phyloP scores from a whole-genome alignment of 2,329 filamentous ascomycete species.

The Pseudopyricularia javanii region DNA sequence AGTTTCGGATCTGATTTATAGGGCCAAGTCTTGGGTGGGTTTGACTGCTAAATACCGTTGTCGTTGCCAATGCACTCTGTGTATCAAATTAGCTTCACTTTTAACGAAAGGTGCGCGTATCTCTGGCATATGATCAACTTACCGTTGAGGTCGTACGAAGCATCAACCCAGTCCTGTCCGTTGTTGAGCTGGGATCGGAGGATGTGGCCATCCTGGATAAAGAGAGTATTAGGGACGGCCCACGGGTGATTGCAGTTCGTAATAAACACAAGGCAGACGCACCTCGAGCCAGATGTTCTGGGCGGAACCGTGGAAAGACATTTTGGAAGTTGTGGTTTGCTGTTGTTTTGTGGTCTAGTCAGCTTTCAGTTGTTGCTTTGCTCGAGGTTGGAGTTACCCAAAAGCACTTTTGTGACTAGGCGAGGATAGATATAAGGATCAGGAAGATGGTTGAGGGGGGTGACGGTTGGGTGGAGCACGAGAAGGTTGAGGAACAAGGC shows the following conservation, averaged over 20 bases:
- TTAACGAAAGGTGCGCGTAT: not conserved
- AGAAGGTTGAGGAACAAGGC: too few species aligned
- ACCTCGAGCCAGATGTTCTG: conserved; percentile 1
- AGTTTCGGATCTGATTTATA: not conserved
- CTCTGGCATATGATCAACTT: not conserved
- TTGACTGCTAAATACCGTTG: not conserved
- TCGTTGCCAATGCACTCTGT: conserved; percentile 1
- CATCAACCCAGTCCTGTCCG: not conserved
- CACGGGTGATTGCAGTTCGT: not conserved
- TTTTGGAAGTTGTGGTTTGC: not conserved
- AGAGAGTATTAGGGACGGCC: not conserved
- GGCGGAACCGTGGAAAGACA: conserved; percentile 2
- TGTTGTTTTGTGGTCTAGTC: not conserved
- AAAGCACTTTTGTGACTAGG: not conserved
- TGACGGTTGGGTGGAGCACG: too few species aligned
- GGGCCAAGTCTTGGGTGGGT: not conserved
- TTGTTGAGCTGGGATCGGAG: not conserved
- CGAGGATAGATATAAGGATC: too few species aligned
- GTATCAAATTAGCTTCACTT: not conserved
- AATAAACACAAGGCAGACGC: not conserved
- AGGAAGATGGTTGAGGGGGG: too few species aligned
- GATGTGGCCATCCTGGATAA: not conserved
- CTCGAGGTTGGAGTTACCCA: not conserved
- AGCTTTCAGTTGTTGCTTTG: not conserved
- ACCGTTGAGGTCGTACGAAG: not conserved